A percentile compares a stretch with the other conserved stretches of the same genome.
phyloP scores from a whole-genome alignment of 805 yeast genomes.

The Isabelozyma heimii region DNA sequence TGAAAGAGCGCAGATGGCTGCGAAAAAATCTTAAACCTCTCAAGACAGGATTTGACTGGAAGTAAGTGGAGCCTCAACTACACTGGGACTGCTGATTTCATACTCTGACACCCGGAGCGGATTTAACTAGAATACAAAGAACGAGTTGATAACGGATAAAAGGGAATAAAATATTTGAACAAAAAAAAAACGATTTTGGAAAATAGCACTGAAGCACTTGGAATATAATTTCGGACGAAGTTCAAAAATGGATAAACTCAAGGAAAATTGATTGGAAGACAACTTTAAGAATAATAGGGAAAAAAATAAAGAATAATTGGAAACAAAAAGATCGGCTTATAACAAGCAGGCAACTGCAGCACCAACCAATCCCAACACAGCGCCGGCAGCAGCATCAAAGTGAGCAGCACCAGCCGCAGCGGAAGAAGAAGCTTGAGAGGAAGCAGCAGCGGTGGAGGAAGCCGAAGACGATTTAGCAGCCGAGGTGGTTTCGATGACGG shows the following conservation, averaged over 20 bases:
- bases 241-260: not conserved
- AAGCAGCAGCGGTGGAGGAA: slow-evolving; percentile 8
- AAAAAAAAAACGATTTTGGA: not conserved
- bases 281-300: too few species aligned
- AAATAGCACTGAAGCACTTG: not conserved
- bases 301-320: not conserved
- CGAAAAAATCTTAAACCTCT: not conserved
- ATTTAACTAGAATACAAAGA: not conserved
- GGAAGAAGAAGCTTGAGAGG: slow-evolving; percentile 7
- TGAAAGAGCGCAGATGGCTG: not conserved
- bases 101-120: not conserved
- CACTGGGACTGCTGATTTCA: too few species aligned
- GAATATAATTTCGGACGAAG: not conserved
- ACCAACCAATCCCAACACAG: slow-evolving; percentile 19
- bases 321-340: not conserved
- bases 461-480: slow-evolving; percentile 6
- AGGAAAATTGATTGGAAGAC: too few species aligned
- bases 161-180: not conserved
- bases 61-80: too few species aligned
- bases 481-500: slow-evolving; percentile 2
- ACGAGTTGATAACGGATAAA: not conserved
- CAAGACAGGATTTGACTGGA: too few species aligned
- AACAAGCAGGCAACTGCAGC: slow-evolving; percentile 24
- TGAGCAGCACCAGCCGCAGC: slow-evolving; percentile 8
- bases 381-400: slow-evolving; percentile 8